Evolutionary conservation across 2,329 filamentous ascomycete species (phyloP), one percentile per base, ranked within the genome.

Genomic region (Colletotrichum musae): DNA sequence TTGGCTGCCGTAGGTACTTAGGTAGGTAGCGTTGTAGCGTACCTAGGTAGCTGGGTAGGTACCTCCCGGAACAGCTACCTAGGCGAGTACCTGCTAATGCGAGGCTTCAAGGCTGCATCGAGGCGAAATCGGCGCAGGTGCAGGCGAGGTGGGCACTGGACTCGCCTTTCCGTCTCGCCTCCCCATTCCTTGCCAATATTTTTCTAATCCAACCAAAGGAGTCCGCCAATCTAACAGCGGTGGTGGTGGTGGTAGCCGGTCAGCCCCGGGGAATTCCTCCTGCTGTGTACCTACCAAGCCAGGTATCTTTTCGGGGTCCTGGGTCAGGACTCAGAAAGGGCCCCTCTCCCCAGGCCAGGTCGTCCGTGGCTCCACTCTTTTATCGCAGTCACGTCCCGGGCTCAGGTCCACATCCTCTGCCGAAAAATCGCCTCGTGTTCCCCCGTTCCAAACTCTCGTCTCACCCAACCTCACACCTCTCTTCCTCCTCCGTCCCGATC

Each of bases 351-450:
- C 51, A 47, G 32, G 41, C 58, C 51, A 47, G 32, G 41, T 51
- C 59, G 32, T 18, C 32, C 32, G 32, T 36, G 7, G 41, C 60
- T 41, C 65, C 62, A 66, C 63, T 52, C 63, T 52, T 56, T 66
- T 61, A 39, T 28, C n/a, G n/a, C 53, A 66, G 50, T 69, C 66
- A 66, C 43, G 54, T 65, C 61, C 50, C 61, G 66, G 66, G 61
- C 56, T 48, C 50, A 65, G 53, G 57, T 60, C 62, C 66, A 65
- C 61, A 56, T 54, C 66, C 43, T 65, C 52, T 52, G n/a, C 66
- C 66, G 66, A 66, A 69, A 69, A 69, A 60, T 66, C 66, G 66
- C 66, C 66, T 69, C 62, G 66, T 66, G 66, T 69, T 69, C 61
- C 61, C 24, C 43, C 56, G 43, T 62, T 48, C 66, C 61, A 45